Conservation (phyloP, 129 eudicot genomes). For the Pulicaria dysenterica region DNA sequence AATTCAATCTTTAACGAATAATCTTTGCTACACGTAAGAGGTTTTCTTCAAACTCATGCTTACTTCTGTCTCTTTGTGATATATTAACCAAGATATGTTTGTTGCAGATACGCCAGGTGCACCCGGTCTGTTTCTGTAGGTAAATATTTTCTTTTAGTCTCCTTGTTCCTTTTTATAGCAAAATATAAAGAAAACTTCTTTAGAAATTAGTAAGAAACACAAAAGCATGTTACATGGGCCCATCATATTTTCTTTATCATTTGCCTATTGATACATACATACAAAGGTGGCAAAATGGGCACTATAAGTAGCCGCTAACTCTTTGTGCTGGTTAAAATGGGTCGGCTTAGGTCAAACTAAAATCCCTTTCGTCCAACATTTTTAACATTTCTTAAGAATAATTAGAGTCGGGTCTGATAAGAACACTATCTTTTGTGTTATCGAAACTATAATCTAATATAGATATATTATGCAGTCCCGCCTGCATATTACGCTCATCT, state of each 20-base stretch:
- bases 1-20: conserved; percentile 75
- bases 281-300: background rate
- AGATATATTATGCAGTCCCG: conserved; percentile 56
- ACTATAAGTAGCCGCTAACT: too few species aligned
- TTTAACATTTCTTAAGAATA: too few species aligned
- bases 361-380: too few species aligned
- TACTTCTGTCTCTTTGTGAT: conserved; percentile 1
- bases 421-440: too few species aligned
- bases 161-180: background rate
- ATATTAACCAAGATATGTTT: background rate
- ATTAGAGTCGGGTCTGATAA: too few species aligned
- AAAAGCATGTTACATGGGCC: background rate
- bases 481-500: conserved; percentile 97
- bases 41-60: background rate
- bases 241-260: background rate
- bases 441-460: too few species aligned
- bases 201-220: conserved; percentile 2
- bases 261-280: background rate
- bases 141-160: conserved; percentile 27
- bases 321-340: too few species aligned
- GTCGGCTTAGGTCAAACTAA: too few species aligned
- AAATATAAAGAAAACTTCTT: background rate
- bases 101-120: conserved; percentile 88
- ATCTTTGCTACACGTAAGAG: conserved; percentile 88
- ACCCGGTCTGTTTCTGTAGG: conserved; percentile 95